These are phyloP conservation scores for Septoria linicola DNA, from an alignment of 2,329 filamentous ascomycete species.

Conservation along the genomic window DNA sequence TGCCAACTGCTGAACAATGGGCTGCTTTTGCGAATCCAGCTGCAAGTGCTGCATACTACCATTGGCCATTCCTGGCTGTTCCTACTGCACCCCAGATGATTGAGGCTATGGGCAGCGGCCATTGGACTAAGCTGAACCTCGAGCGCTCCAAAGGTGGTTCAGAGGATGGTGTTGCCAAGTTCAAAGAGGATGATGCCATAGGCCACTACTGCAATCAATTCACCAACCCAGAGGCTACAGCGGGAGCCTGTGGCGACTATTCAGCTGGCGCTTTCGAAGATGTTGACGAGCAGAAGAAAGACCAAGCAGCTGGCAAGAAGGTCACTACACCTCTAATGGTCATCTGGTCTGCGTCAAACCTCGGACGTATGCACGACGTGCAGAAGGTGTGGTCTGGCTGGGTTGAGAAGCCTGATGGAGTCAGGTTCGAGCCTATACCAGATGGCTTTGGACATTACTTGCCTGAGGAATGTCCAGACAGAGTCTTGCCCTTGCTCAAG, in stretches of 20 bases:
- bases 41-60: conserved; percentile 45
- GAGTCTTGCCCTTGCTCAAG: conserved; percentile 33
- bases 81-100: conserved; percentile 48
- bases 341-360: conserved; percentile 45
- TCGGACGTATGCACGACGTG: conserved; percentile 48
- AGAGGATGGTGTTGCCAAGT: conserved; percentile 34
- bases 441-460: conserved; percentile 49
- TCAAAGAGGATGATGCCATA: conserved; percentile 41
- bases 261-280: conserved; percentile 46
- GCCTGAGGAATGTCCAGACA: conserved; percentile 47
- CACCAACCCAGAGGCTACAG: conserved; percentile 43
- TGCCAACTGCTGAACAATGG: conserved; percentile 52
- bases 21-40: conserved; percentile 41
- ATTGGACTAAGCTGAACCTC: conserved; percentile 41
- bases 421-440: conserved; percentile 37
- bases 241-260: conserved; percentile 51
- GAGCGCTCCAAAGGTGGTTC: conserved; percentile 32
- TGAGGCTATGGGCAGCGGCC: conserved; percentile 43
- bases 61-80: conserved; percentile 55
- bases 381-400: conserved; percentile 47
- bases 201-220: conserved; percentile 49
- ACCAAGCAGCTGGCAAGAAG: conserved; percentile 48
- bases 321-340: conserved; percentile 45
- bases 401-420: conserved; percentile 40
- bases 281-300: conserved; percentile 44